Conservation (phyloP, 2,329 filamentous ascomycete species). For the Hypoxylon sp. region DNA sequence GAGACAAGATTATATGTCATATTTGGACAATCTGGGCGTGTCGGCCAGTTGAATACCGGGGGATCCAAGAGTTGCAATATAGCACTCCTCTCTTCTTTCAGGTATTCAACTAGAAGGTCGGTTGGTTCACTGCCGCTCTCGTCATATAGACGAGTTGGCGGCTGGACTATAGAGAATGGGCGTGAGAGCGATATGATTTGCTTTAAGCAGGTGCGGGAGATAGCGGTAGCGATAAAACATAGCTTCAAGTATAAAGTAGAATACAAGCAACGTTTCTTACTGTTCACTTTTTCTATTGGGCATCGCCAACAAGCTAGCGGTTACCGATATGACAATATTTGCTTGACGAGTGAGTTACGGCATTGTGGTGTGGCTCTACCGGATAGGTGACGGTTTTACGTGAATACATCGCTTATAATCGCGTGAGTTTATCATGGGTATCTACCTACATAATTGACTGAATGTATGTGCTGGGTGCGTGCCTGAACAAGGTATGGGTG, state of each 20-base stretch:
- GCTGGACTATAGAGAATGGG: conserved; percentile 15
- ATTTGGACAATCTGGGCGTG: conserved; percentile 32
- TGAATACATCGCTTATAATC: neutral
- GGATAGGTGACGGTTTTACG: neutral
- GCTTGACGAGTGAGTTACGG: neutral
- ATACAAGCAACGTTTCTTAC: conserved; percentile 41
- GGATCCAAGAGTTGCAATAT: conserved; percentile 16
- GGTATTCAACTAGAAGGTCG: conserved; percentile 7
- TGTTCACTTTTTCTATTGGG: conserved; percentile 11
- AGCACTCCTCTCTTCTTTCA: conserved; percentile 21
- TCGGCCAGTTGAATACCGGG: conserved; percentile 35
- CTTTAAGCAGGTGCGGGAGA: conserved; percentile 12
- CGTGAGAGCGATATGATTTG: conserved; percentile 16
- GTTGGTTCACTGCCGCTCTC: conserved; percentile 14
- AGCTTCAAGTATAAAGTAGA: conserved; percentile 41
- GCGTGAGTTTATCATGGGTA: neutral
- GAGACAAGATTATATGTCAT: conserved; percentile 15
- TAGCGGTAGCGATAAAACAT: conserved; percentile 16
- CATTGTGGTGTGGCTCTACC: neutral
- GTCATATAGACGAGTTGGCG: conserved; percentile 1
- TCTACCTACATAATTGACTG: neutral
- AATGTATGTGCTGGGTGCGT: neutral
- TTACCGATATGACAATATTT: no score
- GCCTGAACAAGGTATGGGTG: no score
- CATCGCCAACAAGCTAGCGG: no score